These are phyloP conservation scores for Aspergillus clavatus DNA, from an alignment of 2,329 filamentous ascomycete species.

Conservation along the genomic window DNA sequence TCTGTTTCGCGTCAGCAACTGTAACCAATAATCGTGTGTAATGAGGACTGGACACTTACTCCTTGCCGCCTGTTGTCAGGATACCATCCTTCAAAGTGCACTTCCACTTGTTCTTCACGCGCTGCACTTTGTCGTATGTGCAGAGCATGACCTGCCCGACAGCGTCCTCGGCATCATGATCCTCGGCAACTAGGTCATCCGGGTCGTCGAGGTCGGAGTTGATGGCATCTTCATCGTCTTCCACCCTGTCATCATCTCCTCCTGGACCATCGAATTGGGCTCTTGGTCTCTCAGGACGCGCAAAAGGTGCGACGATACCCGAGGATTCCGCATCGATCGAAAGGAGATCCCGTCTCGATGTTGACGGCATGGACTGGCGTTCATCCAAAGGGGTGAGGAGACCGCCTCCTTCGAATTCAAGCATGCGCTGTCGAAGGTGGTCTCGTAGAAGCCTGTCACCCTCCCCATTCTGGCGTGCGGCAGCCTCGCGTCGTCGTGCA, in stretches of 20 bases:
- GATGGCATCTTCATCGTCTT: conserved; percentile 86
- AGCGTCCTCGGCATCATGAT: conserved; percentile 81
- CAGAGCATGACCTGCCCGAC: conserved; percentile 92
- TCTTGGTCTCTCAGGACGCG: conserved; percentile 20
- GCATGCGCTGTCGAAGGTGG: conserved; percentile 39
- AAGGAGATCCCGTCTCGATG: conserved; percentile 34
- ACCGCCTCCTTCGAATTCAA: conserved; percentile 43
- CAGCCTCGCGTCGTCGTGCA: conserved; percentile 38
- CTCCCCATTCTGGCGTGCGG: conserved; percentile 30
- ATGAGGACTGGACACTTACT: conserved; percentile 52
- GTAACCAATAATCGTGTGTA: not conserved
- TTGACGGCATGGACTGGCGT: conserved; percentile 29
- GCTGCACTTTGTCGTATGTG: conserved; percentile 98
- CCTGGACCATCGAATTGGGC: conserved; percentile 55
- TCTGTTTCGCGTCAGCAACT: conserved; percentile 39
- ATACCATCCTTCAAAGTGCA: conserved; percentile 97
- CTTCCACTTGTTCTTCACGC: conserved; percentile 99
- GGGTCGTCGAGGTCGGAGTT: conserved; percentile 97
- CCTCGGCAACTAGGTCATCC: conserved; percentile 77
- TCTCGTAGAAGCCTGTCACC: conserved; percentile 40
- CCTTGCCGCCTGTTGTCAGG: conserved; percentile 85
- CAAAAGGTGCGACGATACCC: conserved; percentile 9
- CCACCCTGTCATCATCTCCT: conserved; percentile 51
- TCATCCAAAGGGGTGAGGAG: conserved; percentile 42
- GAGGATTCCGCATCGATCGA: conserved; percentile 3